phyloP scores from a whole-genome alignment of 768 basidiomycete genomes.

The Kwoniella newhampshirensis region DNA sequence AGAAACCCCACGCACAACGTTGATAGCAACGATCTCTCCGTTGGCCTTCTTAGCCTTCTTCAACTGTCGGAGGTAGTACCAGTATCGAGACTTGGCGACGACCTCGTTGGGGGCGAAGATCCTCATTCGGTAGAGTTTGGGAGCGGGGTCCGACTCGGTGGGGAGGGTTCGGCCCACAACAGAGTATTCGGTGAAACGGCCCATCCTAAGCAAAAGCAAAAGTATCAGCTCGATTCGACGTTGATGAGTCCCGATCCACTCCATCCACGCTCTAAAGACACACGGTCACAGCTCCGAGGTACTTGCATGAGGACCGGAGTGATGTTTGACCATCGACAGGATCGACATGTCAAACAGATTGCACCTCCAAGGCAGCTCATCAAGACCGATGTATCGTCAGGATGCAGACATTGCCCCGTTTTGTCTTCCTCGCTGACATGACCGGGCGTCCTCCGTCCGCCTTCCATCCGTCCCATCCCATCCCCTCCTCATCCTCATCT shows the following conservation, averaged over 20 bases:
- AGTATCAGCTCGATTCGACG: background rate
- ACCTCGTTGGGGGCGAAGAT: conserved; percentile 99
- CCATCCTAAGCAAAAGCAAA: conserved; percentile 50
- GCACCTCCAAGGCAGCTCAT: conserved; percentile 1
- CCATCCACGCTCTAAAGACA: background rate
- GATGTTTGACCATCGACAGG: background rate
- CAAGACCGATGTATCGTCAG: conserved; percentile 39
- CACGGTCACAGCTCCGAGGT: conserved; percentile 18
- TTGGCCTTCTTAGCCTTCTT: conserved; percentile 99
- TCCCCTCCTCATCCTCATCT: conserved; percentile 1
- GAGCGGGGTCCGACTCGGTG: conserved; percentile 84
- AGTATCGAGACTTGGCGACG: conserved; percentile 98
- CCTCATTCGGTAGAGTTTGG: conserved; percentile 99
- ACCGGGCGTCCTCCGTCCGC: background rate
- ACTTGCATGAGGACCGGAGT: conserved; percentile 11
- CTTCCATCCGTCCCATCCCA: background rate
- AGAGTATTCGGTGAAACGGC: conserved; percentile 75
- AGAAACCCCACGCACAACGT: conserved; percentile 79
- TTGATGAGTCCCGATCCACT: background rate
- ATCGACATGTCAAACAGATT: background rate
- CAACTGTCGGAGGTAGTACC: conserved; percentile 97
- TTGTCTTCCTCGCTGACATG: conserved; percentile 41
- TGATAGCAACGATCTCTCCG: conserved; percentile 98
- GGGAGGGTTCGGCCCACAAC: conserved; percentile 97
- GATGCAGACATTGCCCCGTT: conserved; percentile 49